Evolutionary conservation across 139 green algal genomes (phyloP).

Genomic region (Coccomyxa sp.): DNA sequence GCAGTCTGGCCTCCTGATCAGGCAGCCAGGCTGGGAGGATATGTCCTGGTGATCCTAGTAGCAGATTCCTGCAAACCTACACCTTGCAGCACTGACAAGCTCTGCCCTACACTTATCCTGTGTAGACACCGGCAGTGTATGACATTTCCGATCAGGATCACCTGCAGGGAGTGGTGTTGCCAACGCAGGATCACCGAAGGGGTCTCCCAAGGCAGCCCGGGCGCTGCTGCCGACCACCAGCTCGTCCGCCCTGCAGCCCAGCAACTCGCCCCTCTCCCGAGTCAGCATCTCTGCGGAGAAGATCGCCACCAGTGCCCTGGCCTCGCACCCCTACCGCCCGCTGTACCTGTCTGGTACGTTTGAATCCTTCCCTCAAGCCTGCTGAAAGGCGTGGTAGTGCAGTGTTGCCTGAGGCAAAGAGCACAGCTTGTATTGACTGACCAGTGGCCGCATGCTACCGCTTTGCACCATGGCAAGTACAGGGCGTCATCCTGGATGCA

Average conservation of each 20-base stretch:
- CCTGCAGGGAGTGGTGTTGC: no score
- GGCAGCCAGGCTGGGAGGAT: no score
- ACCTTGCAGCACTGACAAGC: no score
- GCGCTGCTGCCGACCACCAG: background rate
- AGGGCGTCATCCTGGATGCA: no score
- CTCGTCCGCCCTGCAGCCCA: background rate
- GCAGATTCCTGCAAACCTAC: no score
- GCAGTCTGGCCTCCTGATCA: no score
- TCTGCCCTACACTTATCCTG: no score
- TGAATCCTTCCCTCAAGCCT: background rate
- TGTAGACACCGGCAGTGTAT: no score
- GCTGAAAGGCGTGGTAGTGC: background rate
- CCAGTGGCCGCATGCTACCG: background rate
- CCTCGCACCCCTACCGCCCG: conserved; percentile 19
- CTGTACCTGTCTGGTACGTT: conserved; percentile 27
- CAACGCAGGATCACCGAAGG: background rate
- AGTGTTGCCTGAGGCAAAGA: background rate
- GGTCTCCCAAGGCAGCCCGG: background rate
- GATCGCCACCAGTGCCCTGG: conserved; percentile 17
- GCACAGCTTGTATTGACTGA: background rate
- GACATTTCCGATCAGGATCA: no score
- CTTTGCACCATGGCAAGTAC: no score
- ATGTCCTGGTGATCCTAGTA: background rate
- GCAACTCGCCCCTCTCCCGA: background rate
- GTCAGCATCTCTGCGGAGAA: background rate